Evolutionary conservation across 2,329 filamentous ascomycete genomes (phyloP).

Genomic region (Coleophoma crateriformis): DNA sequence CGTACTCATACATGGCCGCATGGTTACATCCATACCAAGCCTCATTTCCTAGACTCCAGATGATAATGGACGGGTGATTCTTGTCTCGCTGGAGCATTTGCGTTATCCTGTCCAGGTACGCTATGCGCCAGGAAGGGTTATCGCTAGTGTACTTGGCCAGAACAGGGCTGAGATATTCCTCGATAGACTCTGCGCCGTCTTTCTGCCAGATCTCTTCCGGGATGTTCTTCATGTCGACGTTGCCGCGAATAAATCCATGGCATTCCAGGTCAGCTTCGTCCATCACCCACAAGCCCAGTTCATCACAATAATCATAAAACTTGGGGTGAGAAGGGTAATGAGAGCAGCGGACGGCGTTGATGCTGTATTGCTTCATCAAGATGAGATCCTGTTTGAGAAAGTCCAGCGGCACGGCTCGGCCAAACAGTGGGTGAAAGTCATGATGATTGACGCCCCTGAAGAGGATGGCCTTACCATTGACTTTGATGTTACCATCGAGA

Average conservation of each 20-base stretch:
- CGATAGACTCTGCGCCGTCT: conserved; percentile 24
- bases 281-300: conserved; percentile 56
- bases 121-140: conserved; percentile 37
- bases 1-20: conserved; percentile 38
- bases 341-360: conserved; percentile 62
- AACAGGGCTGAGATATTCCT: too few relatives aligned
- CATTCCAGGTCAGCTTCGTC: conserved; percentile 43
- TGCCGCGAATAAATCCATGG: conserved; percentile 32
- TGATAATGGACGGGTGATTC: conserved; percentile 45
- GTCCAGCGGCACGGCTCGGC: conserved; percentile 44
- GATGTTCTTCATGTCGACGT: not conserved
- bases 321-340: conserved; percentile 57
- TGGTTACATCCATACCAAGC: conserved; percentile 49
- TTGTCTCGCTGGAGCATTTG: conserved; percentile 48
- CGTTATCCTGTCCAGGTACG: conserved; percentile 46
- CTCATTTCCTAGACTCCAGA: conserved; percentile 52
- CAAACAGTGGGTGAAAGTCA: conserved; percentile 57
- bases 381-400: conserved; percentile 51
- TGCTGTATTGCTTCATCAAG: conserved; percentile 64
- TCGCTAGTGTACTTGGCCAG: conserved; percentile 32
- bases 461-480: conserved; percentile 45
- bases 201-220: not conserved
- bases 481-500: conserved; percentile 38
- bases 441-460: conserved; percentile 52
- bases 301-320: conserved; percentile 54